A percentile compares a stretch with the other conserved stretches of the same genome.
Evolutionary conservation across 108 stramenopile species (phyloP).

Genomic region (Cyclotella distinguenda): DNA sequence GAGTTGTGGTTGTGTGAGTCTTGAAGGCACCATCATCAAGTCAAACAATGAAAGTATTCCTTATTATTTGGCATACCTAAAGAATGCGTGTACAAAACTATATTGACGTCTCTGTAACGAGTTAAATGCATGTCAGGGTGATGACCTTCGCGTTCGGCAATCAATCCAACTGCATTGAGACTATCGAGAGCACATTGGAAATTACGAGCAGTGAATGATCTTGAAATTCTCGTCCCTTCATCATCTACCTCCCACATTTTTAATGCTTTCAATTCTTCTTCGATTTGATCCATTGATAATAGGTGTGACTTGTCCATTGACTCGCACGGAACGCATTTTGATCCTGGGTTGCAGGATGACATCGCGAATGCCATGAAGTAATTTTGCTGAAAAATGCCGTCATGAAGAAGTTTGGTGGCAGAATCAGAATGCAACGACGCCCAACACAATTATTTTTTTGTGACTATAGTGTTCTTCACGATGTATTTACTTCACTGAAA

Average conservation of each 20-base stretch:
- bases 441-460: too few relatives aligned
- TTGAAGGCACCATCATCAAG: not conserved
- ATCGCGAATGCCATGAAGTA: too few relatives aligned
- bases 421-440: too few relatives aligned
- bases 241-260: slow-evolving; percentile 27
- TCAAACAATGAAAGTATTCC: not conserved
- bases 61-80: slow-evolving; percentile 15
- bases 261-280: slow-evolving; percentile 17
- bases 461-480: too few relatives aligned
- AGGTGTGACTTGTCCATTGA: slow-evolving; percentile 58
- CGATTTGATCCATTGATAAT: slow-evolving; percentile 48
- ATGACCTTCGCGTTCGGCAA: slow-evolving; percentile 80
- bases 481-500: too few relatives aligned
- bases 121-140: slow-evolving; percentile 95
- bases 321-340: slow-evolving; percentile 65
- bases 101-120: slow-evolving; percentile 79
- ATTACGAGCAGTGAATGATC: slow-evolving; percentile 54
- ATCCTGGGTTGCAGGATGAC: slow-evolving; percentile 25
- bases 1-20: not conserved
- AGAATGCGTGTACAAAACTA: slow-evolving; percentile 83
- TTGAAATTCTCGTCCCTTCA: slow-evolving; percentile 31
- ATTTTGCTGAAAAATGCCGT: too few relatives aligned
- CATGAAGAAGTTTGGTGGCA: too few relatives aligned
- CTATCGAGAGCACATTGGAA: slow-evolving; percentile 77
- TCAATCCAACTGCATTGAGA: slow-evolving; percentile 74